Evolutionary conservation across 2,329 filamentous ascomycete species (phyloP).

Genomic region (Furcasterigmium sp.): DNA sequence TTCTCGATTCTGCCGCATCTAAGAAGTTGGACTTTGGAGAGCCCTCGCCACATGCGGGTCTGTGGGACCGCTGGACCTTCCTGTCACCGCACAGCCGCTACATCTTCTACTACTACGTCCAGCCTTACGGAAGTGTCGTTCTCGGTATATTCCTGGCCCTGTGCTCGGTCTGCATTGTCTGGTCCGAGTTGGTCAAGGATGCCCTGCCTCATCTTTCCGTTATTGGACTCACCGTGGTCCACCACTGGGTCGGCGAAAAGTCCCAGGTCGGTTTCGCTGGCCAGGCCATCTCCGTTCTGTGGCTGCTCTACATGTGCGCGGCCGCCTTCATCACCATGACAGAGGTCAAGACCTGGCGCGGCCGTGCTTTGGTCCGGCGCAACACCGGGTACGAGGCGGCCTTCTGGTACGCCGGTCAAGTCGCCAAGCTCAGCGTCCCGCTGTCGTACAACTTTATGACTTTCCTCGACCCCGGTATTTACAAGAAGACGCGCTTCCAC

Average conservation of each 20-base stretch:
- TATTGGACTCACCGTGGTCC: constrained; percentile 62
- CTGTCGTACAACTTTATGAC: constrained; percentile 96
- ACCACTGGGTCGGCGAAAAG: constrained; percentile 65
- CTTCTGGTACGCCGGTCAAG: constrained; percentile 92
- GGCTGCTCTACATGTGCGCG: constrained; percentile 95
- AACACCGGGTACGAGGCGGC: constrained; percentile 92
- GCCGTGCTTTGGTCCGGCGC: constrained; percentile 80
- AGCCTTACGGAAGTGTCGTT: constrained; percentile 62
- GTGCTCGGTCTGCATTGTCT: constrained; percentile 79
- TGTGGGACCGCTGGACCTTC: constrained; percentile 50
- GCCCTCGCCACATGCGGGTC: constrained; percentile 47
- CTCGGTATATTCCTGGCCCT: constrained; percentile 64
- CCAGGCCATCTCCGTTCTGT: constrained; percentile 76
- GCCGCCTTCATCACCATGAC: constrained; percentile 83
- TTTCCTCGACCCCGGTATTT: constrained; percentile 70
- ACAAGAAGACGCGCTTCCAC: constrained; percentile 78
- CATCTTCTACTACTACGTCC: constrained; percentile 65
- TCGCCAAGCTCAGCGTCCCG: constrained; percentile 87
- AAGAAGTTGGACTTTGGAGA: constrained; percentile 72
- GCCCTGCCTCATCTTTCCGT: constrained; percentile 71
- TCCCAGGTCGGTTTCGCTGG: constrained; percentile 80
- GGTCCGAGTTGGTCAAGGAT: constrained; percentile 90
- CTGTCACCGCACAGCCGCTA: constrained; percentile 81
- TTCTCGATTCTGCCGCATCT: constrained; percentile 78
- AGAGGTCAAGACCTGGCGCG: constrained; percentile 96